Evolutionary conservation across 257 asterid genomes (phyloP).

Genomic region (Ajuga chamaepitys): DNA sequence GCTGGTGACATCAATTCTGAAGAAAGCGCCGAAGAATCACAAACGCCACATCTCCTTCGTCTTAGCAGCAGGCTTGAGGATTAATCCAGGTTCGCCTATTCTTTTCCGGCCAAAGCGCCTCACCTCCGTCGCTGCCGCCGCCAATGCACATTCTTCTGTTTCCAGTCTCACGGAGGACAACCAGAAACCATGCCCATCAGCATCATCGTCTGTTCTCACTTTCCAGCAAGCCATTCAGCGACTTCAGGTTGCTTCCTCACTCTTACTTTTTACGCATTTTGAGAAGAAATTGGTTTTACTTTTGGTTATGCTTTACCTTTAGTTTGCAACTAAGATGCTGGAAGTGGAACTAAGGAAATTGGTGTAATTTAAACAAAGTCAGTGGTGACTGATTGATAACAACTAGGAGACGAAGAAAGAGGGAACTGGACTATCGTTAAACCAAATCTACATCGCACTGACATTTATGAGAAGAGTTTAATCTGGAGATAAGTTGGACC

Average conservation of each 20-base stretch:
- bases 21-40: slow-evolving; percentile 26
- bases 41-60: slow-evolving; percentile 31
- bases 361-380: background rate
- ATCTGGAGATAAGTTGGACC: background rate
- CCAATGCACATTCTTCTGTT: slow-evolving; percentile 20
- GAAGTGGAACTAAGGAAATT: background rate
- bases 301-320: background rate
- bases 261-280: background rate
- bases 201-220: slow-evolving; percentile 46
- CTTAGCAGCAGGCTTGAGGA: slow-evolving; percentile 18
- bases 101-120: slow-evolving; percentile 24
- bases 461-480: background rate
- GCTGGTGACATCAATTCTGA: slow-evolving; percentile 51
- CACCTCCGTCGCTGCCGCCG: slow-evolving; percentile 26
- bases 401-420: background rate
- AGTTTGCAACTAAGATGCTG: background rate
- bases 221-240: slow-evolving; percentile 96
- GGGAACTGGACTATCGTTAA: background rate
- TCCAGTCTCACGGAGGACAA: slow-evolving; percentile 20
- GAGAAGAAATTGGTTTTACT: background rate
- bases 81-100: slow-evolving; percentile 9
- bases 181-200: slow-evolving; percentile 11
- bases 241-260: slow-evolving; percentile 73
- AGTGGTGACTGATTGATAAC: background rate
- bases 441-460: background rate